Evolutionary conservation across 108 stramenopile genomes (phyloP).

Genomic region (Cyclostephanos invisitatus): DNA sequence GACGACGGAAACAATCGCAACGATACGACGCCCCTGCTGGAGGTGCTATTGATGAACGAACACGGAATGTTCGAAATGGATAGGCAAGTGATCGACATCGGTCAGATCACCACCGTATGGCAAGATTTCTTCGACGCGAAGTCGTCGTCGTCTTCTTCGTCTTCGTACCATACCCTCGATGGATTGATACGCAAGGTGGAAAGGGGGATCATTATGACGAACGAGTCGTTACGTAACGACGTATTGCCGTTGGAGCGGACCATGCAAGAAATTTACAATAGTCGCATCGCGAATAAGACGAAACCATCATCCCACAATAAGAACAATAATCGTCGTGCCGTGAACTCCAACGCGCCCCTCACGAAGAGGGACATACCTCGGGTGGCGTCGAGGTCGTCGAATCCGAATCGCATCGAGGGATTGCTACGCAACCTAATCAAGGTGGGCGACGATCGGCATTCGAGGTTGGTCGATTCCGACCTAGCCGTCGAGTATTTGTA

Average conservation of each 20-base stretch:
- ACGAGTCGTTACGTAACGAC: constrained; percentile 29
- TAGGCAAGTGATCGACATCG: constrained; percentile 35
- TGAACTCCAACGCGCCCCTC: constrained; percentile 1
- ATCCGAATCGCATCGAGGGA: constrained; percentile 33
- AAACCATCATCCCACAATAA: constrained; percentile 27
- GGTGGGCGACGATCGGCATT: constrained; percentile 51
- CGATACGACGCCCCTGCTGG: constrained; percentile 28
- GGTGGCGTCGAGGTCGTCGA: constrained; percentile 18
- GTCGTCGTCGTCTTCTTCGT: not conserved
- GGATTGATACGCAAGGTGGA: constrained; percentile 8
- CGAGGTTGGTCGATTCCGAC: constrained; percentile 56
- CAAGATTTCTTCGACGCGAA: constrained; percentile 1
- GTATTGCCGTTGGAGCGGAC: constrained; percentile 42
- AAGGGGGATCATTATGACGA: constrained; percentile 12
- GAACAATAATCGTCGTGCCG: not conserved
- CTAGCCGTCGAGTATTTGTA: constrained; percentile 43
- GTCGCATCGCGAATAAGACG: constrained; percentile 28
- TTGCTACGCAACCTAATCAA: constrained; percentile 58
- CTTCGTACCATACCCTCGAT: constrained; percentile 1
- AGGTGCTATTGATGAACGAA: constrained; percentile 29
- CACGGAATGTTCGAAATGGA: constrained; percentile 14
- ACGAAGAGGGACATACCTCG: constrained; percentile 59
- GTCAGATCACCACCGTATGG: constrained; percentile 79
- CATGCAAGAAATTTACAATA: constrained; percentile 60
- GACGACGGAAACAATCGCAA: not conserved